These are phyloP conservation scores for Quercus tomentella DNA, from an alignment of 331 rosid species.

Conservation along the genomic window DNA sequence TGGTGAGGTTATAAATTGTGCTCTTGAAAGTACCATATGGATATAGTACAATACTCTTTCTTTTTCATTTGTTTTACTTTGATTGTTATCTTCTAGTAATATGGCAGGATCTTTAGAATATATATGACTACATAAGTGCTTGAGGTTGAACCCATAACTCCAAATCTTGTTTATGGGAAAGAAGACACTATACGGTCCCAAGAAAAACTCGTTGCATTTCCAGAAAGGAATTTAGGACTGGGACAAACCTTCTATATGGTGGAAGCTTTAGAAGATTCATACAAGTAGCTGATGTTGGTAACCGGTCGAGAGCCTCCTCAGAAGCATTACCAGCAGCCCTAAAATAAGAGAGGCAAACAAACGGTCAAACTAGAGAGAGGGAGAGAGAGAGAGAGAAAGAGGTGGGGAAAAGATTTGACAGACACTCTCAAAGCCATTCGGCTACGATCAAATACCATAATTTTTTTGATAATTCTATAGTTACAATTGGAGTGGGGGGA, in stretches of 20 bases:
- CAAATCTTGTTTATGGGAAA: neutral
- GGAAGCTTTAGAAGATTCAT: slow-evolving; percentile 98
- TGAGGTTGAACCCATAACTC: neutral
- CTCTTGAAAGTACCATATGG: neutral
- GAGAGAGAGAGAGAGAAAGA: neutral
- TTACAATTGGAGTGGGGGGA: too few relatives aligned
- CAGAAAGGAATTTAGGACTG: slow-evolving; percentile 5
- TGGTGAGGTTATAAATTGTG: neutral
- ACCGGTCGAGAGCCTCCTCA: slow-evolving; percentile 86
- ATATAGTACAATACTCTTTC: neutral
- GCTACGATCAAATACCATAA: neutral
- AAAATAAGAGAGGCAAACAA: slow-evolving; percentile 20
- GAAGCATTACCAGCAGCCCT: slow-evolving; percentile 91
- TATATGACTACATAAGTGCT: neutral
- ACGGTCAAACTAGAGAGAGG: neutral
- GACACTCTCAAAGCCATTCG: neutral
- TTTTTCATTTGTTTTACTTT: neutral
- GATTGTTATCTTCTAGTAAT: neutral
- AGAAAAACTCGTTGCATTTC: neutral
- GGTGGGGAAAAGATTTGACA: neutral
- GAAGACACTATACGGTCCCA: neutral
- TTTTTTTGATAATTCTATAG: too few relatives aligned
- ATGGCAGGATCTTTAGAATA: neutral
- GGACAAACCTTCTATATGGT: slow-evolving; percentile 81
- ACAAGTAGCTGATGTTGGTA: slow-evolving; percentile 95